Evolutionary conservation across 495 filamentous ascomycete species (phyloP), one percentile per base, ranked within the genome.

Genomic region (Aspergillus homomorphus): DNA sequence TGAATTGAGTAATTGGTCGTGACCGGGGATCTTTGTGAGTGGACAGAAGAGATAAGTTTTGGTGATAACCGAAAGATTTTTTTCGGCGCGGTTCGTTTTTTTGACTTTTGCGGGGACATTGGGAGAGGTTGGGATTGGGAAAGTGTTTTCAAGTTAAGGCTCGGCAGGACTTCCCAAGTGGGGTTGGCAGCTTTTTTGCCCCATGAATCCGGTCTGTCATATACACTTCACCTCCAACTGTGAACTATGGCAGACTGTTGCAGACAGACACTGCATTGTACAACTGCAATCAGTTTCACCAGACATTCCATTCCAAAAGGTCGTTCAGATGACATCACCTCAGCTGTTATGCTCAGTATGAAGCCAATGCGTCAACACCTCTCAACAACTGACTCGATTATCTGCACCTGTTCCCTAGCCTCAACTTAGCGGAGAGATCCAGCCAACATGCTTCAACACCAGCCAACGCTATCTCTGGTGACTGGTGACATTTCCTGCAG

Each of bases 161-260:
- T 51, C 48, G 48, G 48, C 23, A 51, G 48, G 48, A 51, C 48
- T 51, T 51, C 48, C 48, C 48, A 51, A 51, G 48, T 51, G 48
- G 48, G 48, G 48, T 28, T 51, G 48, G 48, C 48, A 51, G 23
- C 22, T 23, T 20, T 51, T 30, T 18, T 5, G 15, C 3, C 24
- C 18, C 3, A 1, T 22, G 19, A 20, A 9, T 19, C 45, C 45
- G 45, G 26, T 28, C 26, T 28, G 9, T n/a, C 43, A 45, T 43
- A 43, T 43, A 8, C 41, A n/a, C n/a, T n/a, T n/a, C n/a, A n/a
- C n/a, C n/a, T n/a, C n/a, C n/a, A n/a, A n/a, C n/a, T n/a, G n/a
- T 28, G 26, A 28, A 28, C 9, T 28, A 28, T n/a, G n/a, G n/a
- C 26, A 28, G 26, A 28, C 9, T 28, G 26, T 28, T 28, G 9